A percentile compares a stretch with the other conserved stretches of the same genome.
Evolutionary conservation across 179 eudicot species (phyloP).

Genomic region (Beta macrorhiza): DNA sequence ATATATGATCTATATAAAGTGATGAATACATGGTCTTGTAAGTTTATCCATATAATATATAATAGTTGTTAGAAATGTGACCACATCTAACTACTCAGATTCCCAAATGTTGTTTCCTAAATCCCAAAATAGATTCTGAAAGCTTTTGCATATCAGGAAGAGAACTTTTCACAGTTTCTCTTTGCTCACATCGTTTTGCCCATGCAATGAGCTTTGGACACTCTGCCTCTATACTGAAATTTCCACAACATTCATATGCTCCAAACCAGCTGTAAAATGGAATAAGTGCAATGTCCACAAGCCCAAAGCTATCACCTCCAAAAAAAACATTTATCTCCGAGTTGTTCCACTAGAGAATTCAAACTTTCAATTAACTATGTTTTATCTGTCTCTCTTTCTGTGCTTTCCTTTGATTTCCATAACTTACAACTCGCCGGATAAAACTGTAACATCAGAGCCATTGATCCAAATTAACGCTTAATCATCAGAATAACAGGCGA

Average conservation of each 20-base stretch:
- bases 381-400: constrained; percentile 11
- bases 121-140: neutral
- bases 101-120: neutral
- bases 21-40: no score
- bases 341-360: neutral
- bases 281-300: constrained; percentile 9
- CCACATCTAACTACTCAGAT: neutral
- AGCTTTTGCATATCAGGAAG: constrained; percentile 14
- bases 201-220: neutral
- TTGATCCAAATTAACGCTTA: no score
- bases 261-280: constrained; percentile 8
- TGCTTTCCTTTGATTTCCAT: neutral
- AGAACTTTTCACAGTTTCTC: constrained; percentile 3
- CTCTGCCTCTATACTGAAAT: constrained; percentile 3
- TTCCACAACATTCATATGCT: neutral
- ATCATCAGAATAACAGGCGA: no score
- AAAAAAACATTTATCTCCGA: constrained; percentile 12
- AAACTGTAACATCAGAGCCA: neutral
- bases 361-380: constrained; percentile 1
- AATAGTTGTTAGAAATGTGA: neutral
- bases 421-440: neutral
- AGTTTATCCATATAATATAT: no score
- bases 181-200: constrained; percentile 8
- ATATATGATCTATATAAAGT: no score
- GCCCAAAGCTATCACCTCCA: constrained; percentile 9